These are phyloP conservation scores for Xerocomus amazonicus DNA, from an alignment of 1,284 basidiomycete species.

Conservation along the genomic window DNA sequence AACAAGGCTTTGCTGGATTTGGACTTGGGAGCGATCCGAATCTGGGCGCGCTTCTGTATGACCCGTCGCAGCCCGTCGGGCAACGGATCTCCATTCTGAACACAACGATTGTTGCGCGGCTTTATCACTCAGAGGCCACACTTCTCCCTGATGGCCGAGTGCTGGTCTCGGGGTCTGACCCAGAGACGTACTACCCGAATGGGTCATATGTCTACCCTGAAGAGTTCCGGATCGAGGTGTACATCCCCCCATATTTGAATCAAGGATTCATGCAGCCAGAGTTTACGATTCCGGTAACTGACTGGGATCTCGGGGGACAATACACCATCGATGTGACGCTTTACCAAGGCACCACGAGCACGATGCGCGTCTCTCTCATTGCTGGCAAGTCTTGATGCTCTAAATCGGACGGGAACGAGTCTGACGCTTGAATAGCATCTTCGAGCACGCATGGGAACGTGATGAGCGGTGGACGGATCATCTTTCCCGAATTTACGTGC, in stretches of 20 bases:
- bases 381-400: conserved; percentile 40
- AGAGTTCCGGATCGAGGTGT: conserved; percentile 74
- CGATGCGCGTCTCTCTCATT: conserved; percentile 61
- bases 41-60: conserved; percentile 61
- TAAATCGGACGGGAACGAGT: neutral
- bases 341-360: conserved; percentile 52
- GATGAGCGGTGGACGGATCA: conserved; percentile 61
- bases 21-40: conserved; percentile 66
- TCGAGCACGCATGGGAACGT: conserved; percentile 78
- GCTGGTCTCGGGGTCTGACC: conserved; percentile 72
- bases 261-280: conserved; percentile 54
- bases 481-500: conserved; percentile 68
- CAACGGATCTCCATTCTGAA: conserved; percentile 64
- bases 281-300: conserved; percentile 53
- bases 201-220: conserved; percentile 48
- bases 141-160: conserved; percentile 68
- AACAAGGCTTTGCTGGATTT: conserved; percentile 69
- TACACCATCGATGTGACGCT: conserved; percentile 54
- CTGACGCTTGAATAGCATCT: conserved; percentile 42
- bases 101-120: conserved; percentile 70
- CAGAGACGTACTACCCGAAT: conserved; percentile 45
- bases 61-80: conserved; percentile 56
- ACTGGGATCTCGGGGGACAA: conserved; percentile 55
- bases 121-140: conserved; percentile 79
- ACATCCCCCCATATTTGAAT: conserved; percentile 69